Conservation (phyloP, 176 grass and related monocot species). For the Aegilops tauschii region DNA sequence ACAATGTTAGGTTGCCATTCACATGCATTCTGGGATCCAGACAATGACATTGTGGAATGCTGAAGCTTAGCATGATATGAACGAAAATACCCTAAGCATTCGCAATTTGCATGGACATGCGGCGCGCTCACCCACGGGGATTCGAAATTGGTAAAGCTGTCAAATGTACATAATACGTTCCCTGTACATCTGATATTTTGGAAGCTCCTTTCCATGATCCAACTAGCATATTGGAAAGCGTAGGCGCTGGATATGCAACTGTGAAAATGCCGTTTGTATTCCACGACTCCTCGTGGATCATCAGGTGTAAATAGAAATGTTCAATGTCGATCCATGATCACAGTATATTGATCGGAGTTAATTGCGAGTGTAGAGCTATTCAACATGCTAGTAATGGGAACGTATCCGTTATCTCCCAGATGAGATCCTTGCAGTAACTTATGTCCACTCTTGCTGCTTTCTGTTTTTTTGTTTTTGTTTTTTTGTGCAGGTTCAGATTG, state of each 20-base stretch:
- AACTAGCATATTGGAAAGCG: neutral
- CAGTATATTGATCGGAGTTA: neutral
- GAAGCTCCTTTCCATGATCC: neutral
- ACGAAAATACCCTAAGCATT: neutral
- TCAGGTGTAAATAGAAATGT: slow-evolving; percentile 1
- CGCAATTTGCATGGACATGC: slow-evolving; percentile 1
- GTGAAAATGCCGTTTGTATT: neutral
- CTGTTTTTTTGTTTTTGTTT: neutral
- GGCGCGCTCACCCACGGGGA: neutral
- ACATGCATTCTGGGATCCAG: slow-evolving; percentile 7
- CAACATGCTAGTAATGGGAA: neutral
- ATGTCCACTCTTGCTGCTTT: neutral
- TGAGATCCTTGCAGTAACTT: neutral
- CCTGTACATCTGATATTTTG: slow-evolving; percentile 13
- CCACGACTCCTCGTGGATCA: neutral
- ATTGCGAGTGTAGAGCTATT: neutral
- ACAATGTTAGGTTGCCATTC: neutral
- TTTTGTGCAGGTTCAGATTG: neutral
- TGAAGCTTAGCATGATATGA: neutral
- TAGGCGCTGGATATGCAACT: neutral
- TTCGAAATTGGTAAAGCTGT: neutral
- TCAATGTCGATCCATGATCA: neutral
- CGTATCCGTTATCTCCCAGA: neutral
- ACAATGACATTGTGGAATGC: slow-evolving; percentile 4
- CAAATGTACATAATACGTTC: slow-evolving; percentile 16